These are phyloP conservation scores for Camelina laxa DNA, from an alignment of 345 rosid genomes.

Conservation along the genomic window DNA sequence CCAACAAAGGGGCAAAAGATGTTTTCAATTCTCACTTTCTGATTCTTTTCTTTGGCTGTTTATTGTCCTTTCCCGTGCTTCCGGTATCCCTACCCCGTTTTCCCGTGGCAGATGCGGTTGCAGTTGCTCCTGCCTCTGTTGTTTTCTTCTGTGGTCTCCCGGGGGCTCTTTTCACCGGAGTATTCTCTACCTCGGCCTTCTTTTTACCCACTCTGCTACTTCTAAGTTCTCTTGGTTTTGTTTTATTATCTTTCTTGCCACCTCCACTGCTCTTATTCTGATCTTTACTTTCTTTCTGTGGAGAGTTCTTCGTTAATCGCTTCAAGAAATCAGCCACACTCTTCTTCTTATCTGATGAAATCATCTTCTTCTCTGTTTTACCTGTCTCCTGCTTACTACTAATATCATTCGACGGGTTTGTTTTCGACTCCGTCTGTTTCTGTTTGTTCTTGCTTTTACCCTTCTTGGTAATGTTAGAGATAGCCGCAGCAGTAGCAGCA, in stretches of 20 bases:
- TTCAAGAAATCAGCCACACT: slow-evolving; percentile 74
- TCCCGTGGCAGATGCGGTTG: slow-evolving; percentile 38
- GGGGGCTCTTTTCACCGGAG: slow-evolving; percentile 45
- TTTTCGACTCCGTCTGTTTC: slow-evolving; percentile 36
- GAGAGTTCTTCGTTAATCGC: slow-evolving; percentile 61
- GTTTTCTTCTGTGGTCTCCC: slow-evolving; percentile 64
- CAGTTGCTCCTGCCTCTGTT: slow-evolving; percentile 31
- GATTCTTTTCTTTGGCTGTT: slow-evolving; percentile 52
- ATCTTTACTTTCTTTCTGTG: slow-evolving; percentile 48
- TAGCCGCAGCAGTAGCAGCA: slow-evolving; percentile 2
- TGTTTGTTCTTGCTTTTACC: slow-evolving; percentile 47
- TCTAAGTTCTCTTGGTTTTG: slow-evolving; percentile 52
- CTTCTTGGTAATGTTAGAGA: slow-evolving; percentile 22
- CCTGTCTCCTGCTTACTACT: slow-evolving; percentile 40
- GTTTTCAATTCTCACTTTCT: slow-evolving; percentile 3
- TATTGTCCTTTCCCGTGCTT: slow-evolving; percentile 45
- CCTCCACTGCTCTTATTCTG: slow-evolving; percentile 41
- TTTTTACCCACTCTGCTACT: slow-evolving; percentile 44
- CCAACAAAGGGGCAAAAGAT: not conserved
- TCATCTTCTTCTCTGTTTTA: slow-evolving; percentile 46
- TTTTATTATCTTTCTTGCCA: slow-evolving; percentile 46
- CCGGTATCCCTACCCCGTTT: slow-evolving; percentile 61
- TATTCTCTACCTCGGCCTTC: slow-evolving; percentile 49
- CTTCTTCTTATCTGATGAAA: slow-evolving; percentile 58
- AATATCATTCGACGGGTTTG: slow-evolving; percentile 19